These are phyloP conservation scores for Nakazawaea ambrosiae DNA, from an alignment of 805 yeast species.

Conservation along the genomic window DNA sequence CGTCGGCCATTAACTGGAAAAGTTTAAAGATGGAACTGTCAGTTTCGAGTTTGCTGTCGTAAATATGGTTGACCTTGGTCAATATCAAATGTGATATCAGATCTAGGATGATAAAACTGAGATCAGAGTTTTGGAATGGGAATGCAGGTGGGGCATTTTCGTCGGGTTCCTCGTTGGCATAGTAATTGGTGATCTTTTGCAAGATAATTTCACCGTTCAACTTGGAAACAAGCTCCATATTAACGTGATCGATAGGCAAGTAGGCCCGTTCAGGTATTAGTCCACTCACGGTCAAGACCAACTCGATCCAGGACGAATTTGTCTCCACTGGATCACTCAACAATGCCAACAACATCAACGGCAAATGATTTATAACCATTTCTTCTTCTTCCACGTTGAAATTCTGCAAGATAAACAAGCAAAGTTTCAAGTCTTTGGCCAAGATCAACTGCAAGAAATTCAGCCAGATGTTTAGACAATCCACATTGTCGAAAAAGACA, in stretches of 20 bases:
- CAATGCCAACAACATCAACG: conserved; percentile 51
- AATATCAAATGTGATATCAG: conserved; percentile 21
- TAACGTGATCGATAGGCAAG: conserved; percentile 43
- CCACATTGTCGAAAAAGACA: conserved; percentile 80
- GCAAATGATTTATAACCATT: conserved; percentile 69
- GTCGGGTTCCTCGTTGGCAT: conserved; percentile 16
- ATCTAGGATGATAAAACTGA: conserved; percentile 33
- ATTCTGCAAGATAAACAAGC: conserved; percentile 51
- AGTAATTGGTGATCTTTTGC: conserved; percentile 26
- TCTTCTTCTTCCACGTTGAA: conserved; percentile 86
- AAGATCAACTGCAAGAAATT: conserved; percentile 40
- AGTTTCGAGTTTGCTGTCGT: conserved; percentile 10
- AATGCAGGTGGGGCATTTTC: no score
- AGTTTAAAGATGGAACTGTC: conserved; percentile 22
- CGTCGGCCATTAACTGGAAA: conserved; percentile 26
- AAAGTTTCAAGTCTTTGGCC: conserved; percentile 35
- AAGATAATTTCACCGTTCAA: conserved; percentile 15
- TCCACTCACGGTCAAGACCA: conserved; percentile 38
- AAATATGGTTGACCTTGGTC: conserved; percentile 13
- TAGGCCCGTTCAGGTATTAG: conserved; percentile 60
- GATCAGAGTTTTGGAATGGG: conserved; percentile 38
- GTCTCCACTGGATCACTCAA: conserved; percentile 22
- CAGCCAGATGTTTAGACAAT: conserved; percentile 73
- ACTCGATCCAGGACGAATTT: conserved; percentile 31
- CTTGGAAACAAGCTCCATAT: conserved; percentile 12